Evolutionary conservation across 257 asterid genomes (phyloP).

Genomic region (Ophiorrhiza pumila): DNA sequence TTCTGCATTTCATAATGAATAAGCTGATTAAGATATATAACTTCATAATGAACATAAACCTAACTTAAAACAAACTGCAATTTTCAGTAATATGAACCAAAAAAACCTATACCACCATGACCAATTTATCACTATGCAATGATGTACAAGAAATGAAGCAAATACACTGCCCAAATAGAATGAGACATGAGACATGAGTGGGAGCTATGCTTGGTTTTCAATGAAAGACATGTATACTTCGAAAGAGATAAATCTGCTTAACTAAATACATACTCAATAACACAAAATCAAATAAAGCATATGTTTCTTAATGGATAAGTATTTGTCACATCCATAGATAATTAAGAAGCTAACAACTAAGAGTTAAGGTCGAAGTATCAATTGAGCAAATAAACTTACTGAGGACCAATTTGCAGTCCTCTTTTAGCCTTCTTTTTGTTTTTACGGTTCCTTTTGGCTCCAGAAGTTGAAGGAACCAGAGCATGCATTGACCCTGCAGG

Average conservation of each 20-base stretch:
- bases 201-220: not conserved
- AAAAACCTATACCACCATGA: not conserved
- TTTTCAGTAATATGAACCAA: not conserved
- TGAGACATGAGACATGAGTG: not conserved
- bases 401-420: not conserved
- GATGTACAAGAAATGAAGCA: not conserved
- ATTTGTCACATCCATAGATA: not conserved
- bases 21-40: conserved; percentile 9
- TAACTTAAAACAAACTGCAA: not conserved
- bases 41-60: not conserved
- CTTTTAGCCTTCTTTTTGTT: conserved; percentile 30
- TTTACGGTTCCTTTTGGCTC: conserved; percentile 23
- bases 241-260: not conserved
- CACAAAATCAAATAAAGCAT: not conserved
- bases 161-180: not conserved
- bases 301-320: not conserved
- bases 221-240: not conserved
- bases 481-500: conserved; percentile 29
- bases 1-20: conserved; percentile 31
- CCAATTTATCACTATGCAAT: not conserved
- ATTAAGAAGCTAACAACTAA: not conserved
- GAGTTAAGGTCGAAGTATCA: not conserved
- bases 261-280: not conserved
- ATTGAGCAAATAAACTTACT: not conserved
- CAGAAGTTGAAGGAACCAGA: conserved; percentile 15